Evolutionary conservation across 1,284 basidiomycete species (phyloP), one percentile per base, ranked within the genome.

Genomic region (Xanthoconium separans): DNA sequence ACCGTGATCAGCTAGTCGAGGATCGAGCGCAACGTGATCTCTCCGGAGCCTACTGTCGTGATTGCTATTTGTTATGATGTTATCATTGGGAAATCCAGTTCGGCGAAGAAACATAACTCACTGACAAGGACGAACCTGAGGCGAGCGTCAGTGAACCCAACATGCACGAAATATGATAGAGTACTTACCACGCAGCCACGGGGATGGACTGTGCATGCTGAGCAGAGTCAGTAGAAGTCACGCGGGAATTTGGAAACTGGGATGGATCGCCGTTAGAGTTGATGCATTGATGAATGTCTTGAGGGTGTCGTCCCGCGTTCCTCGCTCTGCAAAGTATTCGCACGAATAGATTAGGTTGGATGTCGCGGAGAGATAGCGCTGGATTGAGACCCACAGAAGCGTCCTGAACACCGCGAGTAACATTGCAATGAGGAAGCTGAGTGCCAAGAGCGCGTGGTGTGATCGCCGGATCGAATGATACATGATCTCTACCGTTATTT

Each of bases 401-500:
- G 91, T 95, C 55, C 89, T 92, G 69, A 93, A 95, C 15, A 95
- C 83, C 3, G 91, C 84, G 36, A 95, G 75, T 1, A 92, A 83
- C 82, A 93, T 92, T 49, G 86, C 70, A n/a, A 95, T 88, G 70
- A 95, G 94, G 72, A 95, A 95, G 3, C 83, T 82, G 37, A 95
- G 83, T 0, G 93, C 92, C 9, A 93, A 78, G 0, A 95, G 77
- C 1, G 92, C 92, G 61, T 95, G 90, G 65, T 91, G 87, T 0
- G 91, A 93, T 55, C 90, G 77, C 50, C 87, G 80, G 41, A 94
- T 86, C n/a, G 91, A 87, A 36, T 95, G 80, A 67, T 89, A 93
- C 92, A 95, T 95, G 61, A 95, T 91, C 75, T 95, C 91, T 55
- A 95, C 95, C 0, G 93, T 95, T 50, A 86, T 90, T 58, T 12